Conservation (phyloP, 495 filamentous ascomycete species). For the Aspergillus indologenus region DNA sequence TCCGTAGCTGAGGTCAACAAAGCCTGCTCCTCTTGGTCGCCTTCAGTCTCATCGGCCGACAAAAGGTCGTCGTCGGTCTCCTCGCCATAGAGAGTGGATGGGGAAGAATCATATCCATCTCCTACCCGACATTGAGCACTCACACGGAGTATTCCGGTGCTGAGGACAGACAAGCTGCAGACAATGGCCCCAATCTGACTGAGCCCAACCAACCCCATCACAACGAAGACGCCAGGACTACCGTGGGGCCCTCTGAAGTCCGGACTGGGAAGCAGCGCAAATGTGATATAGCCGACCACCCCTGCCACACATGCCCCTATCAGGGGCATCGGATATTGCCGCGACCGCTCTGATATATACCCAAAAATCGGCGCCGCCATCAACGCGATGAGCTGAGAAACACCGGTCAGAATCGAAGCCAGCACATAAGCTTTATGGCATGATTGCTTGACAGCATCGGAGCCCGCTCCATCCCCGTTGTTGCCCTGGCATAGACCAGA, state of each 20-base stretch:
- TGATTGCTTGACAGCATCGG: constrained; percentile 66
- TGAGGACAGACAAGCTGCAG: constrained; percentile 81
- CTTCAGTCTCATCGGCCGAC: constrained; percentile 8
- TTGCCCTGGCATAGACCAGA: constrained; percentile 72
- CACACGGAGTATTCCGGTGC: constrained; percentile 64
- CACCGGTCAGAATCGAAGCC: constrained; percentile 78
- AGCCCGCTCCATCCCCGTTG: constrained; percentile 46
- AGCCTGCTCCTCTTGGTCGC: constrained; percentile 34
- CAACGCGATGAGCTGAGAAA: constrained; percentile 81
- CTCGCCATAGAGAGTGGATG: not conserved
- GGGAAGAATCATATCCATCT: not conserved
- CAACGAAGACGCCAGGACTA: constrained; percentile 63
- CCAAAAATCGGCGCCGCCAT: constrained; percentile 85
- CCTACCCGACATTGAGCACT: constrained; percentile 14
- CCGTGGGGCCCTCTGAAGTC: constrained; percentile 59
- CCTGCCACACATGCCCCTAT: constrained; percentile 67
- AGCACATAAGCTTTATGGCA: constrained; percentile 84
- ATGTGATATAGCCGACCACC: constrained; percentile 68
- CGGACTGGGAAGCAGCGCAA: constrained; percentile 68
- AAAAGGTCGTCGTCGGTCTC: not conserved
- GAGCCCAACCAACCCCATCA: constrained; percentile 76
- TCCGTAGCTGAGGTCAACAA: constrained; percentile 25
- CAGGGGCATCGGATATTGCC: constrained; percentile 67
- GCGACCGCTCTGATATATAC: constrained; percentile 63
- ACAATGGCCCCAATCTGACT: constrained; percentile 96